Conservation (phyloP, 331 rosid species). For the Telfairia occidentalis region DNA sequence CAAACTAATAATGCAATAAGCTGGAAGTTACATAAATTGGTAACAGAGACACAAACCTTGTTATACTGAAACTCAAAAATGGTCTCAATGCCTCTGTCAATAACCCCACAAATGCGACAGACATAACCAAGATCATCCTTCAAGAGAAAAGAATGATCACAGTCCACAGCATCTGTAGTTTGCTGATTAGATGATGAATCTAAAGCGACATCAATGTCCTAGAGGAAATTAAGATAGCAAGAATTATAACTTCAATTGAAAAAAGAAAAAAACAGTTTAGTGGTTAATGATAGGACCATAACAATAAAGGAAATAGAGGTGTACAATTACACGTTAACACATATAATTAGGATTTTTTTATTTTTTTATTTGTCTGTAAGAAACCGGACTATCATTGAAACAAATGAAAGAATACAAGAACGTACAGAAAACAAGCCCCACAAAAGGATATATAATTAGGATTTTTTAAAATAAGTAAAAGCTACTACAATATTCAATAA, state of each 20-base stretch:
- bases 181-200: slow-evolving; percentile 37
- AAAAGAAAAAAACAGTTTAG: not conserved
- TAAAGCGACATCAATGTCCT: slow-evolving; percentile 40
- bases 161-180: slow-evolving; percentile 31
- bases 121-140: slow-evolving; percentile 92
- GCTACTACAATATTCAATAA: not conserved
- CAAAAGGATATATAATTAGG: no score
- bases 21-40: not conserved
- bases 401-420: no score
- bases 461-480: no score
- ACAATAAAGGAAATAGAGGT: not conserved
- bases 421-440: no score
- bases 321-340: not conserved
- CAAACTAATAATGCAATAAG: not conserved
- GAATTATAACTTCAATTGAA: not conserved
- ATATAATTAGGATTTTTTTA: not conserved
- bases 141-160: slow-evolving; percentile 84
- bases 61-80: slow-evolving; percentile 80
- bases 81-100: slow-evolving; percentile 63
- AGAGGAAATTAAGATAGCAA: slow-evolving; percentile 1
- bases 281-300: not conserved
- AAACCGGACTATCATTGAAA: no score
- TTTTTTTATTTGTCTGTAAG: no score
- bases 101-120: slow-evolving; percentile 83
- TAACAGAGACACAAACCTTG: slow-evolving; percentile 35